Percentiles rank a stretch among this genome's conserved stretches.
phyloP scores from a whole-genome alignment of 352 stramenopile genomes.

The Phytophthora boehmeriae region DNA sequence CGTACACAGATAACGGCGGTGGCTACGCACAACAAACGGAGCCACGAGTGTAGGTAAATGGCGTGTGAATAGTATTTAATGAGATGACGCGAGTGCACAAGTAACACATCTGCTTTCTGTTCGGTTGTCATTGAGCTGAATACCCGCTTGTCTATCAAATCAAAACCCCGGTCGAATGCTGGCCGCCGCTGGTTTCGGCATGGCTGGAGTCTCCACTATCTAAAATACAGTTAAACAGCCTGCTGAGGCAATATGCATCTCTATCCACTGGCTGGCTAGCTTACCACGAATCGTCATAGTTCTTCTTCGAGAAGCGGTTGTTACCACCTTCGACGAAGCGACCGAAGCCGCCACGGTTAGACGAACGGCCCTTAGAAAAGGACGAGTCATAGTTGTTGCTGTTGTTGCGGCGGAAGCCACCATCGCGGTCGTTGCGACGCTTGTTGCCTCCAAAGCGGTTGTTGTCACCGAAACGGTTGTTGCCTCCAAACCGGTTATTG shows the following conservation, averaged over 20 bases:
- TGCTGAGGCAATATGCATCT: constrained; percentile 12
- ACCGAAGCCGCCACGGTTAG: constrained; percentile 34
- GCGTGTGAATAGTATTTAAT: constrained; percentile 16
- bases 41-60: neutral
- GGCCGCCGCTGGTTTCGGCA: constrained; percentile 10
- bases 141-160: constrained; percentile 32
- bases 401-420: constrained; percentile 20
- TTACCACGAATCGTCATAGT: constrained; percentile 27
- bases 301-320: constrained; percentile 15
- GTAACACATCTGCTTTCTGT: constrained; percentile 2
- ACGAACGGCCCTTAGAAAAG: constrained; percentile 53
- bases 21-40: neutral
- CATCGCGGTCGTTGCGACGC: constrained; percentile 27
- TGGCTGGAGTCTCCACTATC: constrained; percentile 30
- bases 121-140: constrained; percentile 28
- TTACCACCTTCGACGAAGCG: constrained; percentile 33
- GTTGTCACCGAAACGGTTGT: constrained; percentile 29
- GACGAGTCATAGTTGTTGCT: constrained; percentile 48
- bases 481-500: neutral
- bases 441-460: constrained; percentile 30
- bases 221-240: constrained; percentile 41
- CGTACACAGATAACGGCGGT: constrained; percentile 35
- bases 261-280: constrained; percentile 2
- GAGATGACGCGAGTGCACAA: neutral
- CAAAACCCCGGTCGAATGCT: constrained; percentile 27